Evolutionary conservation across 768 basidiomycete species (phyloP).

Genomic region (Termitomyces eurrhizus): DNA sequence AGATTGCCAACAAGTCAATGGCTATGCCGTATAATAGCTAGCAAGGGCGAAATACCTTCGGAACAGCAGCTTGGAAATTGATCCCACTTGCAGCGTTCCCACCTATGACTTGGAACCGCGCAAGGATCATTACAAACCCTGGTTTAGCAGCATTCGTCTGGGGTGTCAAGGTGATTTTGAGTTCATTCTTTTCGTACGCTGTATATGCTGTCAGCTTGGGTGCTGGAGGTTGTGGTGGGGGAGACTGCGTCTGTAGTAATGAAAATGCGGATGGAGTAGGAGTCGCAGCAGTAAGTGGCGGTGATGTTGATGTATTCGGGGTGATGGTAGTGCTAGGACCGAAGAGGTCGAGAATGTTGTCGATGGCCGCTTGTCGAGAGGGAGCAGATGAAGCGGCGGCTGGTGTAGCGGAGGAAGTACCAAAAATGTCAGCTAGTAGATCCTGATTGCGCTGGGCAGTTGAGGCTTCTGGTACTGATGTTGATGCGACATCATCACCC

Average conservation of each 20-base stretch:
- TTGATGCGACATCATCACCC: slow-evolving; percentile 64
- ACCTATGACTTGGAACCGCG: slow-evolving; percentile 75
- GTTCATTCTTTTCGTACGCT: slow-evolving; percentile 89
- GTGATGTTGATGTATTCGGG: slow-evolving; percentile 17
- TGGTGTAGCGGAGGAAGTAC: slow-evolving; percentile 40
- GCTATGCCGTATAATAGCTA: background rate
- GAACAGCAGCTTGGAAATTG: slow-evolving; percentile 97
- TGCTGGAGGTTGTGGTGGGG: slow-evolving; percentile 28
- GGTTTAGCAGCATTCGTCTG: slow-evolving; percentile 76
- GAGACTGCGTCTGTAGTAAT: slow-evolving; percentile 34
- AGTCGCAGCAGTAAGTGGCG: slow-evolving; percentile 9
- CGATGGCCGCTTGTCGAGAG: slow-evolving; percentile 58
- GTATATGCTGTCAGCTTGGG: slow-evolving; percentile 68
- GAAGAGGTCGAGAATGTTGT: slow-evolving; percentile 92
- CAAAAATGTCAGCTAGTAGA: slow-evolving; percentile 92
- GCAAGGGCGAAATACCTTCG: slow-evolving; percentile 56
- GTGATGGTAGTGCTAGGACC: slow-evolving; percentile 34
- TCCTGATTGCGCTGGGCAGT: slow-evolving; percentile 69
- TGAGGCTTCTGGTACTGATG: slow-evolving; percentile 35
- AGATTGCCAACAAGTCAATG: background rate
- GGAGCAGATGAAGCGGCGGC: slow-evolving; percentile 38
- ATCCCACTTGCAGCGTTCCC: slow-evolving; percentile 52
- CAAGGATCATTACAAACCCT: slow-evolving; percentile 89
- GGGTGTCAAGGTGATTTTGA: slow-evolving; percentile 87
- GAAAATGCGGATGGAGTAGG: slow-evolving; percentile 30